Percentiles rank a stretch among this genome's conserved stretches.
Conservation (phyloP, 2,329 filamentous ascomycete species). For the Mycocentrospora acerina region DNA sequence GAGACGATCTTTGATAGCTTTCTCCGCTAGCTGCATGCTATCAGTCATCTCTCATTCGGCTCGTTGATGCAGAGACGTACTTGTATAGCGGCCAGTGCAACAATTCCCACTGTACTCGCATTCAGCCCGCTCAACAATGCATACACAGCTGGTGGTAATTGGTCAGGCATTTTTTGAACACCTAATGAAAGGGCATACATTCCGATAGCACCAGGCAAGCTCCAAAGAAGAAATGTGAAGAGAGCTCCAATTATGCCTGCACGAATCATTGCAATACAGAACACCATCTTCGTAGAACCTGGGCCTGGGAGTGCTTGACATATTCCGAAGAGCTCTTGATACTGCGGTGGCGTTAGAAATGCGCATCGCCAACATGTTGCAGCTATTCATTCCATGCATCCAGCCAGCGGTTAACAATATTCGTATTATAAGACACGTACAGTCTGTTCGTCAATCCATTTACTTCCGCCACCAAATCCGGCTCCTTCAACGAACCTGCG, state of each 20-base stretch:
- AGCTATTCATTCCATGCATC: too few relatives aligned
- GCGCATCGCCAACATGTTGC: not conserved
- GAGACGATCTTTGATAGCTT: conserved; percentile 65
- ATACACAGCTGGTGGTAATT: conserved; percentile 64
- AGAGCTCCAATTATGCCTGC: conserved; percentile 61
- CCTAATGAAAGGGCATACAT: conserved; percentile 70
- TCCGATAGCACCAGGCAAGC: conserved; percentile 68
- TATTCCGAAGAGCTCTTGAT: conserved; percentile 71
- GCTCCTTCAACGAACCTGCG: conserved; percentile 59
- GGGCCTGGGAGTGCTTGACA: conserved; percentile 69
- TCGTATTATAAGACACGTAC: conserved; percentile 51
- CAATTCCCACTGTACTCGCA: conserved; percentile 69
- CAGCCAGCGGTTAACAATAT: too few relatives aligned
- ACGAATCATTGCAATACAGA: conserved; percentile 66
- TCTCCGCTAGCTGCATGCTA: conserved; percentile 58
- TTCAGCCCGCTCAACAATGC: conserved; percentile 72
- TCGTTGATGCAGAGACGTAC: not conserved
- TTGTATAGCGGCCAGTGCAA: conserved; percentile 67
- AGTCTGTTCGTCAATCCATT: conserved; percentile 70
- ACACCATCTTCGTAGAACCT: conserved; percentile 70
- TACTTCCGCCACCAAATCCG: conserved; percentile 50
- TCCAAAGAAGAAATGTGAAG: conserved; percentile 65
- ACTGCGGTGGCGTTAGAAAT: too few relatives aligned
- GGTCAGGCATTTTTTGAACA: conserved; percentile 60
- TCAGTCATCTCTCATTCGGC: not conserved